Percentiles rank a stretch among this genome's conserved stretches.
phyloP scores from a whole-genome alignment of 2,329 filamentous ascomycete genomes.

The Arachnopeziza araneosa region DNA sequence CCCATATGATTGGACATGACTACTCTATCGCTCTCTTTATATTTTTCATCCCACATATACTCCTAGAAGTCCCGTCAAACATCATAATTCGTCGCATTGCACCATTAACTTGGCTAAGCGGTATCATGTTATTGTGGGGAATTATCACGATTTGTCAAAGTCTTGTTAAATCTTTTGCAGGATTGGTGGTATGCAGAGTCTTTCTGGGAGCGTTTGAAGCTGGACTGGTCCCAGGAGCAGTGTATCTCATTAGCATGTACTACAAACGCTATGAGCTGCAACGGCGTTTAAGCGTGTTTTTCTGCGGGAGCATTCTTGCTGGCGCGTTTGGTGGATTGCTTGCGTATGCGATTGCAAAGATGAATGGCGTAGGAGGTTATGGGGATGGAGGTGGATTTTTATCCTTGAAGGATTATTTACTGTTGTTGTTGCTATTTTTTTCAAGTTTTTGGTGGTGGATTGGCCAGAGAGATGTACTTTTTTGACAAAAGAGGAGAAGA shows the following conservation, averaged over 20 bases:
- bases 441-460: slow-evolving; percentile 44
- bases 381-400: slow-evolving; percentile 26
- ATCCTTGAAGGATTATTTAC: slow-evolving; percentile 40
- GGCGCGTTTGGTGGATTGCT: slow-evolving; percentile 51
- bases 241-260: slow-evolving; percentile 44
- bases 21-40: slow-evolving; percentile 48
- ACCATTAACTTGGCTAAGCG: slow-evolving; percentile 34
- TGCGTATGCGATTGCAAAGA: slow-evolving; percentile 48
- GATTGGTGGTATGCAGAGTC: slow-evolving; percentile 58
- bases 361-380: slow-evolving; percentile 45
- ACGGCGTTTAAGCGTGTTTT: slow-evolving; percentile 48
- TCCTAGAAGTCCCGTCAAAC: slow-evolving; percentile 33
- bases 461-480: slow-evolving; percentile 38
- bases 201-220: slow-evolving; percentile 74
- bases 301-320: slow-evolving; percentile 45
- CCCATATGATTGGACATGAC: slow-evolving; percentile 42
- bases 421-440: slow-evolving; percentile 27
- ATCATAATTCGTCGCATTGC: slow-evolving; percentile 29
- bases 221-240: slow-evolving; percentile 46
- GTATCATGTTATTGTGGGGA: slow-evolving; percentile 42
- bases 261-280: slow-evolving; percentile 46
- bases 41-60: slow-evolving; percentile 31
- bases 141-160: slow-evolving; percentile 22
- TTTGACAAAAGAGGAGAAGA: slow-evolving; percentile 35
- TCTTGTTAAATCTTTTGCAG: slow-evolving; percentile 47